phyloP scores from a whole-genome alignment of 352 stramenopile species.

The Pythium oligandrum region DNA sequence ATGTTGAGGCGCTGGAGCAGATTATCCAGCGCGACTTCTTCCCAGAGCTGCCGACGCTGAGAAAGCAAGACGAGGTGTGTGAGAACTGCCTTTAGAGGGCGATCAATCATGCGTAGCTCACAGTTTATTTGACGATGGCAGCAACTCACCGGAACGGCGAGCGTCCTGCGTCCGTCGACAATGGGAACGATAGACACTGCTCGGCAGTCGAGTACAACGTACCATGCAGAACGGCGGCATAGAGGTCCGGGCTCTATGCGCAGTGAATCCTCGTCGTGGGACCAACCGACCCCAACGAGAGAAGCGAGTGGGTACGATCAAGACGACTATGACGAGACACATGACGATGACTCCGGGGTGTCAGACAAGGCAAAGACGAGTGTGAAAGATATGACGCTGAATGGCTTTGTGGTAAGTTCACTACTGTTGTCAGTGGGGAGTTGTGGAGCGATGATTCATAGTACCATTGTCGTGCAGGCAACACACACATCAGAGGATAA shows the following conservation, averaged over 20 bases:
- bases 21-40: constrained; percentile 90
- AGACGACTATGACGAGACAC: constrained; percentile 6
- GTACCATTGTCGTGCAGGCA: constrained; percentile 21
- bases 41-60: constrained; percentile 58
- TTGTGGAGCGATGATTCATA: background rate
- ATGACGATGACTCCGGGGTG: background rate
- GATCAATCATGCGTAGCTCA: no score
- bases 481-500: constrained; percentile 87
- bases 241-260: constrained; percentile 1
- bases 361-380: background rate
- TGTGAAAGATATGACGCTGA: constrained; percentile 35
- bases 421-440: background rate
- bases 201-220: no score
- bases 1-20: constrained; percentile 61
- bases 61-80: constrained; percentile 46
- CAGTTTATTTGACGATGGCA: background rate
- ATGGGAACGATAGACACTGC: no score
- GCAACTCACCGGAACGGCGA: constrained; percentile 3
- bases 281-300: constrained; percentile 42
- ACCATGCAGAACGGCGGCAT: background rate
- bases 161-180: background rate
- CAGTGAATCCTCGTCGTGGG: constrained; percentile 36
- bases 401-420: constrained; percentile 55
- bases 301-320: background rate
- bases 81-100: no score